A percentile compares a stretch with the other conserved stretches of the same genome.
These are phyloP conservation scores for Cairneyella variabilis DNA, from an alignment of 495 filamentous ascomycete genomes.

Conservation along the genomic window DNA sequence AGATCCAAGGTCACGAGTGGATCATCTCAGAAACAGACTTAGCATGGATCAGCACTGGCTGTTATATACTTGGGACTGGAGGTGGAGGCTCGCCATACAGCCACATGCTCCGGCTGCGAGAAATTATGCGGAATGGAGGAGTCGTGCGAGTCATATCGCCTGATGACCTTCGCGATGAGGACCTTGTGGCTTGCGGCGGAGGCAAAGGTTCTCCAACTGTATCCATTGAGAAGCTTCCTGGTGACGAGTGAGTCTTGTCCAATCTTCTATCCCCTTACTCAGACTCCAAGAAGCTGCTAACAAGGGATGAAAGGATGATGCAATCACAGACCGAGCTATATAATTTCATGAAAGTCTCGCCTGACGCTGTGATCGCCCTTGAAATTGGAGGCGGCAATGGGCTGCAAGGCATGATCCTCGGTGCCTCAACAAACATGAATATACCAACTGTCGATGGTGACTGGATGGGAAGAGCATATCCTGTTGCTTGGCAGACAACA, in stretches of 20 bases:
- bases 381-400: conserved; percentile 56
- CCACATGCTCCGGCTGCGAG: conserved; percentile 37
- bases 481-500: conserved; percentile 53
- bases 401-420: conserved; percentile 48
- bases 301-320: conserved; percentile 31
- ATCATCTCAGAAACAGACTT: conserved; percentile 52
- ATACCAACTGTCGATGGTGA: conserved; percentile 50
- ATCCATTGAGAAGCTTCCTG: conserved; percentile 45
- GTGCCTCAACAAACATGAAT: conserved; percentile 43
- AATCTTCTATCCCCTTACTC: neutral
- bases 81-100: conserved; percentile 52
- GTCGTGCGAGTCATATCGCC: conserved; percentile 43
- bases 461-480: conserved; percentile 56
- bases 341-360: conserved; percentile 27
- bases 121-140: conserved; percentile 43
- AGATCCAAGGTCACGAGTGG: conserved; percentile 47
- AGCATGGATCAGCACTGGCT: conserved; percentile 52
- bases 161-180: conserved; percentile 38
- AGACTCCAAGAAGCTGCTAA: neutral
- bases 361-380: conserved; percentile 37
- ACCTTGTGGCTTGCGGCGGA: conserved; percentile 41
- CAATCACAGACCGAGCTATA: conserved; percentile 44
- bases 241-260: conserved; percentile 32
- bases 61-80: conserved; percentile 59
- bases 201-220: conserved; percentile 47